Base-by-base conservation (phyloP, 2,329 filamentous ascomycete species). In the Aspergillus fumigatus region DNA sequence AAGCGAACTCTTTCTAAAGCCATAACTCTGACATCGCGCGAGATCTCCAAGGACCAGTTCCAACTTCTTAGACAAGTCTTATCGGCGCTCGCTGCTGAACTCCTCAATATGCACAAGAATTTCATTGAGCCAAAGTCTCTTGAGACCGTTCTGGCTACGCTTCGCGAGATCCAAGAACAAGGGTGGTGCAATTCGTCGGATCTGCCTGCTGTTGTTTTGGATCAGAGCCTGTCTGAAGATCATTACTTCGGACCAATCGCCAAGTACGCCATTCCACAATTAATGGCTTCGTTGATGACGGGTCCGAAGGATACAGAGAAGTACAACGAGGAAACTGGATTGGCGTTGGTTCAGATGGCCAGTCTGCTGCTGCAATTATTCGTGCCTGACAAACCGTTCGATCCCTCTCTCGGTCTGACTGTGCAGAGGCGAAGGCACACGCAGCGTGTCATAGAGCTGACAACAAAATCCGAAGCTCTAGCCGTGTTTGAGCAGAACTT, bases 301-400 rank as follows among this genome's bases (percentile, higher is more conserved):
- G 51, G 56, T 29, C 53, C 52, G 10, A 48, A 45, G n/a, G 58
- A 56, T 40, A 56, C 65, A 4, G 54, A 66, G 21, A 58, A 65
- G 5, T 54, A 62, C n/a, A 54, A 65, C 9, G 67, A 71, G 40
- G 69, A 74, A 51, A 75, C 80, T 21, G 81, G 84, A 21, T 74
- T 88, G 23, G 87, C 89, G 4, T 94, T 92, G 85, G 80, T 92
- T 27, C 81, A 88, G 51, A 86, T 96, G 58, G 88, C 90, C 1
- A 74, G 92, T 21, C 87, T 87, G 17, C 84, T 88, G 41, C 79
- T 97, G 50, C 83, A 84, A 59, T 80, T 97, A 2, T 97, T 93
- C 67, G 86, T 97, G 2, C 92, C 95, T 0, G 88, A 96, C 71
- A 87, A 88, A 62, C 83, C 89, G 3, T 94, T 93, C 66, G 94